Evolutionary conservation across 2,329 filamentous ascomycete species (phyloP), one percentile per base, ranked within the genome.

Genomic region (Trichoderma sp.): DNA sequence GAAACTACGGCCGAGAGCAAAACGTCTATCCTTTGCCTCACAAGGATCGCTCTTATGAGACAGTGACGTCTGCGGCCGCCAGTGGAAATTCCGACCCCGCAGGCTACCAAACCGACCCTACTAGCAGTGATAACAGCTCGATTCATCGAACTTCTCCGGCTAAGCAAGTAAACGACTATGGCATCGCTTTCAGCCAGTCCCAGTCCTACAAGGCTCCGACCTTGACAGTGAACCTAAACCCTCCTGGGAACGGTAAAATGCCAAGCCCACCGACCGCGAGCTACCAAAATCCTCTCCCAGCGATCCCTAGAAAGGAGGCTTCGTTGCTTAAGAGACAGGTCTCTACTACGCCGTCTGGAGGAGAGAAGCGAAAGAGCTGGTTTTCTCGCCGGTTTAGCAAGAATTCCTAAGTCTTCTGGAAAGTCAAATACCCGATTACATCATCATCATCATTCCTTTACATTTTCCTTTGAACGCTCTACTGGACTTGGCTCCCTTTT

Each of bases 91-190:
- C 92, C 77, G 95, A 98, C 75, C 92, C 92, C 14, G 92, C 90
- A 81, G 92, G 92, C 74, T 95, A 97, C 83, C 92, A 93, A 78
- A 97, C 95, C 76, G 95, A 98, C 82, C 95, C 94, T 59, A 86
- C 89, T 74, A 97, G 94, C 85, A 98, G 95, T 81, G 94, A 98
- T 82, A 97, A 97, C 85, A 97, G 94, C 85, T 97, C 95, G 2
- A 91, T 97, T 79, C 94, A 98, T 82, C 92, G 94, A 77, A 87
- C 92, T 29, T 89, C 91, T 69, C 86, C 87, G 6, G 85, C 87
- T 45, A 89, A 89, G 79, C 89, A 87, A 75, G 81, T 80, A 6
- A 92, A 93, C 72, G 89, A 88, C 77, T 94, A 94, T 79, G 93
- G 93, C 68, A 92, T 92, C 77, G 87, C 85, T 60, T 89, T 90